These are phyloP conservation scores for Hypoxylon sp. DNA, from an alignment of 2,329 filamentous ascomycete species.

Conservation along the genomic window DNA sequence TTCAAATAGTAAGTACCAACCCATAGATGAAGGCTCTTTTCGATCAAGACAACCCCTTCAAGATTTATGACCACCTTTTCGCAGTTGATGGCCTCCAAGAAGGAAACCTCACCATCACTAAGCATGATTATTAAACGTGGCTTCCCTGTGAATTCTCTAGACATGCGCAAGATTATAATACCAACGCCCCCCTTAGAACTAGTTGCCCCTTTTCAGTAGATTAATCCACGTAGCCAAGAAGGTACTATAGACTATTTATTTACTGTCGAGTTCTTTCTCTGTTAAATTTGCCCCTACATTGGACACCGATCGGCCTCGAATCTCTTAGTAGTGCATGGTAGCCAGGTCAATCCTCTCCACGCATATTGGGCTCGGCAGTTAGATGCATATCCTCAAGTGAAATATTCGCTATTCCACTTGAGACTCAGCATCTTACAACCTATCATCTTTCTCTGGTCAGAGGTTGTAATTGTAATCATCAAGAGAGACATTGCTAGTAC, in stretches of 20 bases:
- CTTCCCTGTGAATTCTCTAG: neutral
- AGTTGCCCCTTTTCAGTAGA: neutral
- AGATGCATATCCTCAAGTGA: neutral
- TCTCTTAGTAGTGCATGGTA: neutral
- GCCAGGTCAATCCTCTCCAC: neutral
- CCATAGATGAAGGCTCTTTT: neutral
- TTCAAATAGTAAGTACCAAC: neutral
- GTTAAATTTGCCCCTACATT: neutral
- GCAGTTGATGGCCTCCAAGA: neutral
- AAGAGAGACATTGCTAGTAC: neutral
- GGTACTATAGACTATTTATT: neutral
- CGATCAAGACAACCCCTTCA: neutral
- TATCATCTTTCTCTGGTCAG: neutral
- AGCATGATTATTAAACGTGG: neutral
- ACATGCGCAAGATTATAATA: neutral
- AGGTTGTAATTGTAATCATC: neutral
- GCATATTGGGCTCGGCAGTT: neutral
- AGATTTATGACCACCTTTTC: neutral
- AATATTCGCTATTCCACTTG: neutral
- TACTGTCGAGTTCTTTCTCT: neutral
- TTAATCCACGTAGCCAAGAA: neutral
- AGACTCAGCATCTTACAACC: neutral
- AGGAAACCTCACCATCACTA: neutral
- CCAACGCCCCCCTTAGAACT: neutral
- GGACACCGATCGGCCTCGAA: neutral